Conservation (phyloP, 768 basidiomycete genomes). For the Termitomyces sp. region DNA sequence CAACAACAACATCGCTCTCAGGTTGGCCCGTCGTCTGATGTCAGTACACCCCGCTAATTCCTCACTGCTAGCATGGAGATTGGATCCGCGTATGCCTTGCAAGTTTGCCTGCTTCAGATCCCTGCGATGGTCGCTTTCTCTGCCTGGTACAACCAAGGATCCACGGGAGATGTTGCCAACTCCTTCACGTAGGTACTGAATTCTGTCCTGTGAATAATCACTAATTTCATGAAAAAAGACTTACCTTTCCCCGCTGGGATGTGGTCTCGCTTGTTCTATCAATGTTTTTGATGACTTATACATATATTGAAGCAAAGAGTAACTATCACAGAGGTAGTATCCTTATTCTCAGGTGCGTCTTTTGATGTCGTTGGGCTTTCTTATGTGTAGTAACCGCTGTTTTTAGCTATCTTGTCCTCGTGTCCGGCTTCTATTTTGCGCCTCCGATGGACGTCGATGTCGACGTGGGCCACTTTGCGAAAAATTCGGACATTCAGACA, state of each 20-base stretch:
- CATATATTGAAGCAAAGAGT: conserved; percentile 97
- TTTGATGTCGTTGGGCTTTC: neutral
- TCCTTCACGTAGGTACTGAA: conserved; percentile 82
- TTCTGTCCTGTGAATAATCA: neutral
- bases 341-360: conserved; percentile 77
- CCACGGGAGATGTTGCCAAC: conserved; percentile 82
- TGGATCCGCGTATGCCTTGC: conserved; percentile 96
- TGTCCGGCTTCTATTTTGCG: conserved; percentile 91
- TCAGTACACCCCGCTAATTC: neutral
- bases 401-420: conserved; percentile 83
- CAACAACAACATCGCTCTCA: conserved; percentile 94
- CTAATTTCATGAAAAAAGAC: conserved; percentile 48
- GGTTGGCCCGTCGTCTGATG: conserved; percentile 40
- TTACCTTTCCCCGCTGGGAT: conserved; percentile 99
- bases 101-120: conserved; percentile 96
- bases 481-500: conserved; percentile 20
- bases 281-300: conserved; percentile 97
- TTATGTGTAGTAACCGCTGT: conserved; percentile 6
- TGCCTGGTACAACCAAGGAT: conserved; percentile 86
- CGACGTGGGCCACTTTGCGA: conserved; percentile 29
- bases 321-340: conserved; percentile 98
- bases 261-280: conserved; percentile 91
- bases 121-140: conserved; percentile 99
- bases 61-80: conserved; percentile 84
- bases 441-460: conserved; percentile 45